Evolutionary conservation across 2,329 filamentous ascomycete genomes (phyloP).

Genomic region (Fusarium torreyae): DNA sequence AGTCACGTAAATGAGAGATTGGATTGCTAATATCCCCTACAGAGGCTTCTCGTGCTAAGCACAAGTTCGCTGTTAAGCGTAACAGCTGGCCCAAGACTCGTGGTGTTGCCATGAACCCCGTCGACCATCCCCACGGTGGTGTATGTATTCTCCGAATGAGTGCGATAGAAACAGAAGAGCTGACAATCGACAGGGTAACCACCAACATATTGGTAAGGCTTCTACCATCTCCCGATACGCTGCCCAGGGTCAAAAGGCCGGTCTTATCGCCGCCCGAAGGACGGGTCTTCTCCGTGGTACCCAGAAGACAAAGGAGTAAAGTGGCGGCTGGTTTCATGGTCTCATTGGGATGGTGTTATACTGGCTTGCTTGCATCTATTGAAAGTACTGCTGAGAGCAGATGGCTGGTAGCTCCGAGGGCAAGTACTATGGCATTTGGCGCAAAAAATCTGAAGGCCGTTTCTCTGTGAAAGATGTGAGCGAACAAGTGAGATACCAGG

Average conservation of each 20-base stretch:
- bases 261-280: constrained; percentile 99
- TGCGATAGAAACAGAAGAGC: constrained; percentile 54
- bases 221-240: constrained; percentile 99
- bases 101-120: constrained; percentile 99
- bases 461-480: constrained; percentile 50
- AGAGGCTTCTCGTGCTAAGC: constrained; percentile 99
- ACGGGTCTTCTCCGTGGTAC: constrained; percentile 99
- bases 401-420: constrained; percentile 64
- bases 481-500: constrained; percentile 49
- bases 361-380: constrained; percentile 73
- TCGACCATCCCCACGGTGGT: constrained; percentile 98
- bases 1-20: constrained; percentile 1
- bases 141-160: constrained; percentile 61
- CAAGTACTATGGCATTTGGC: constrained; percentile 67
- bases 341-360: constrained; percentile 77
- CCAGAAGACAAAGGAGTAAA: constrained; percentile 99
- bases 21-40: constrained; percentile 61
- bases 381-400: constrained; percentile 65
- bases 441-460: constrained; percentile 58
- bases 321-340: constrained; percentile 65
- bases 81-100: constrained; percentile 99
- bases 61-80: constrained; percentile 99
- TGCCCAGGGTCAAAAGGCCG: constrained; percentile 98
- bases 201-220: constrained; percentile 99
- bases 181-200: constrained; percentile 82